Percentiles rank a stretch among this genome's conserved stretches.
Evolutionary conservation across 2,329 filamentous ascomycete species (phyloP).

Genomic region (Phyllosticta citribraziliensis): DNA sequence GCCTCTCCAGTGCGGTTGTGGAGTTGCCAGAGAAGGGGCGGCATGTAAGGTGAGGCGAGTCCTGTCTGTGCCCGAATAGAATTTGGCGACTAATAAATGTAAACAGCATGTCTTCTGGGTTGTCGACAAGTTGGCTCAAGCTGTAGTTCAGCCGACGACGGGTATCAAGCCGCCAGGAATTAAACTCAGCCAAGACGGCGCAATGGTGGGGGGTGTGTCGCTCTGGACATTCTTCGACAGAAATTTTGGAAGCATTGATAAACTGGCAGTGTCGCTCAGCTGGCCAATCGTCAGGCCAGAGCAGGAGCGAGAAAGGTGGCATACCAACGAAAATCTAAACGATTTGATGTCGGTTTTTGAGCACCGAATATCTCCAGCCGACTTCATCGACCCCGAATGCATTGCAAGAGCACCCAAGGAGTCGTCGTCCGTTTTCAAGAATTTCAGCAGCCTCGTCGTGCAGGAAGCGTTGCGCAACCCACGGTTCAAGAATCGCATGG

Average conservation of each 20-base stretch:
- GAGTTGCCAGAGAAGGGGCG: neutral
- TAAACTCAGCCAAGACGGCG: neutral
- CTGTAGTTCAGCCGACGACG: neutral
- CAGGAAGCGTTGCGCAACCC: neutral
- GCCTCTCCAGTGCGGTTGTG: neutral
- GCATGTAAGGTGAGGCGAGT: neutral
- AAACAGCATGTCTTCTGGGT: neutral
- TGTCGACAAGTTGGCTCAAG: neutral
- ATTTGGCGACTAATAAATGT: neutral
- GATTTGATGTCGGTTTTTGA: neutral
- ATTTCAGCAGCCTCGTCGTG: neutral
- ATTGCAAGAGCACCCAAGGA: neutral
- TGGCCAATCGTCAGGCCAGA: neutral
- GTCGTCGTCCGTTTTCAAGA: neutral
- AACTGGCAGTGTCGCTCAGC: neutral
- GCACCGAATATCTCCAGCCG: neutral
- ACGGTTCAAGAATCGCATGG: neutral
- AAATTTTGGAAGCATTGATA: neutral
- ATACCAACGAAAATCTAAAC: neutral
- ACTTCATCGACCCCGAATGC: neutral
- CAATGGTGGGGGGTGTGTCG: neutral
- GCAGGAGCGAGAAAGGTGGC: neutral
- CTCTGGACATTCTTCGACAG: neutral
- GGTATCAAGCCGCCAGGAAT: neutral
- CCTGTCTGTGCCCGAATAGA: neutral